Base-by-base conservation (phyloP, 2,329 filamentous ascomycete species). In the Aspergillus arachidicola region DNA sequence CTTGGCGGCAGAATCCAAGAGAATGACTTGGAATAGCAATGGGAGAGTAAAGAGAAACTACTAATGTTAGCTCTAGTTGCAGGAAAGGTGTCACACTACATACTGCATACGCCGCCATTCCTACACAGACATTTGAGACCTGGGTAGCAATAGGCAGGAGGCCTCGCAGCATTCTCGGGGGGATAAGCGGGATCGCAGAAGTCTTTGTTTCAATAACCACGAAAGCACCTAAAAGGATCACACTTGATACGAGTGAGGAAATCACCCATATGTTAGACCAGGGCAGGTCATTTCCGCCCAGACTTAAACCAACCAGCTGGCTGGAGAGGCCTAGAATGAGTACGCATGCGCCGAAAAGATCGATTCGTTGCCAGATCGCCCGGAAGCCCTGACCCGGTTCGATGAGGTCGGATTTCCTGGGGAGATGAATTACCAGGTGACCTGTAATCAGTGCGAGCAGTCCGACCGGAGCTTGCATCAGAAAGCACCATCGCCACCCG, bases 71-170 rank as follows among this genome's bases (percentile, higher is more conserved):
- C 34, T 16, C 3, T 5, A 6, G n/a, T 11, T 5, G 1, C 23
- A 6, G 28, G 43, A 57, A 1, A 43, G 32, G 6, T 11, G n/a
- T 19, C 36, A 4, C 57, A 3, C 21, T 9, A 79, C 85, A 73
- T 72, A 89, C 87, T 19, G 85, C 86, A 72, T 89, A 90, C 1
- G 86, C 86, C 10, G 86, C 82, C 73, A 88, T 82, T 0, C 87
- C 87, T 1, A 85, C 84, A 61, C 85, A 87, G 14, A 89, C 77
- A 64, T 89, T 90, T 55, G 86, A 81, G 26, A 85, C 76, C 65
- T 88, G 86, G 3, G 84, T 85, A 3, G 84, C 79, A 1, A 87
- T 75, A 0, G 85, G 85, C 34, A 86, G 77, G 12, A 80, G 74
- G 0, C 87, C 86, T n/a, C 76, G 80, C 4, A 90, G 75, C 81